These are phyloP conservation scores for Lactarius vividus DNA, from an alignment of 768 basidiomycete genomes.

Conservation along the genomic window DNA sequence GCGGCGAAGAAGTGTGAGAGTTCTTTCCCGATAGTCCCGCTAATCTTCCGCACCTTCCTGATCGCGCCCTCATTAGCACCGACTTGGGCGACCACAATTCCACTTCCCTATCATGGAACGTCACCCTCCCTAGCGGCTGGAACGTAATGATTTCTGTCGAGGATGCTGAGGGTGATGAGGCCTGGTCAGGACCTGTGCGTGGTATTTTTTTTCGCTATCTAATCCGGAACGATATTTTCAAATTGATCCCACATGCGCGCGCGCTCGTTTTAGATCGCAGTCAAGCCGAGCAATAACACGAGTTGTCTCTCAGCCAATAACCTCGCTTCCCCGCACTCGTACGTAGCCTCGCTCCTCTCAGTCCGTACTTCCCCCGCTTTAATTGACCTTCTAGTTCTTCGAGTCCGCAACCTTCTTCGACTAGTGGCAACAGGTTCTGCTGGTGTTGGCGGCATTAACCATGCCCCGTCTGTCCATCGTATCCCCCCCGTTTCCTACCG, in stretches of 20 bases:
- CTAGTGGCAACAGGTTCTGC: neutral
- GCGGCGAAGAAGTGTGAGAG: slow-evolving; percentile 59
- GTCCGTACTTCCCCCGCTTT: neutral
- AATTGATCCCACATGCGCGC: neutral
- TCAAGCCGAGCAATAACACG: slow-evolving; percentile 37
- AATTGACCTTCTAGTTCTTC: neutral
- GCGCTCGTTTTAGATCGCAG: slow-evolving; percentile 35
- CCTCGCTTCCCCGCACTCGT: slow-evolving; percentile 2
- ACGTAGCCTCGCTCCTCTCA: neutral
- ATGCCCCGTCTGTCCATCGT: neutral
- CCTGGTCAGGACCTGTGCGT: slow-evolving; percentile 42
- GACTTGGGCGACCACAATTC: slow-evolving; percentile 53
- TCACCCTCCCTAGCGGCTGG: slow-evolving; percentile 46
- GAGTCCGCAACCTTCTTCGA: neutral
- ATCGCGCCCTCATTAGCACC: slow-evolving; percentile 38
- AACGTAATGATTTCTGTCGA: slow-evolving; percentile 50
- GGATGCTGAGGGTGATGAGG: slow-evolving; percentile 55
- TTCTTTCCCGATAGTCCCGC: neutral
- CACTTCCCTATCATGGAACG: slow-evolving; percentile 46
- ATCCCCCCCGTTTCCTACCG: neutral
- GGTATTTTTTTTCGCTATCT: neutral
- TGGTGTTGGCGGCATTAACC: neutral
- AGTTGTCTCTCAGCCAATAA: slow-evolving; percentile 38
- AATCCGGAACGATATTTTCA: neutral
- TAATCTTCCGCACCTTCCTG: neutral